Evolutionary conservation across 2,329 filamentous ascomycete species (phyloP).

Genomic region (Cercospora zeina): DNA sequence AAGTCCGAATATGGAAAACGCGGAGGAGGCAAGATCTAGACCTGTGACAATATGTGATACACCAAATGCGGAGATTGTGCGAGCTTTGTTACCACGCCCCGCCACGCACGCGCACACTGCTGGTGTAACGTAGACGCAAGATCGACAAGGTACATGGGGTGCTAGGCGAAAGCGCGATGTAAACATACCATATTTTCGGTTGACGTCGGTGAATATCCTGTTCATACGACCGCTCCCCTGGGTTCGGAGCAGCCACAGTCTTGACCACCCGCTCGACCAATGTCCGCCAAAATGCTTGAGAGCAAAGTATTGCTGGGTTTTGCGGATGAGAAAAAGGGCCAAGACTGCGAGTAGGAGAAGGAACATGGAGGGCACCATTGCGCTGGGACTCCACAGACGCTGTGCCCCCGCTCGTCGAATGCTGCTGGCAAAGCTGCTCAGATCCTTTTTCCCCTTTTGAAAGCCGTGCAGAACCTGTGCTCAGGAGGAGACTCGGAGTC

Average conservation of each 20-base stretch:
- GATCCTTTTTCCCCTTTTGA: background rate
- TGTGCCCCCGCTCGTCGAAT: background rate
- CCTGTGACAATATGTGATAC: background rate
- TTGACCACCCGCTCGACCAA: conserved; percentile 42
- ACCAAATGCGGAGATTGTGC: background rate
- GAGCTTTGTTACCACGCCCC: background rate
- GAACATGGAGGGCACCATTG: conserved; percentile 32
- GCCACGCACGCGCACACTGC: background rate
- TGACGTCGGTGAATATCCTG: conserved; percentile 42
- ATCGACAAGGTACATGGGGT: background rate
- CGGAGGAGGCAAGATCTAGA: background rate
- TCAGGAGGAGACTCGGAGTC: background rate
- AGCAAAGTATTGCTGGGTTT: conserved; percentile 37
- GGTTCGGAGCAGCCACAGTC: conserved; percentile 43
- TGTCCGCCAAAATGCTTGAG: conserved; percentile 44
- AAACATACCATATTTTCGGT: conserved; percentile 41
- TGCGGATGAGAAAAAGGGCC: conserved; percentile 33
- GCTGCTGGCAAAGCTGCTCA: background rate
- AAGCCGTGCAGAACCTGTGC: background rate
- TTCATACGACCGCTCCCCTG: conserved; percentile 44
- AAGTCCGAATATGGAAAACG: background rate
- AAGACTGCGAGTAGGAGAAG: conserved; percentile 32
- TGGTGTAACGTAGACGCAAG: background rate
- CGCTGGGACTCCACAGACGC: background rate
- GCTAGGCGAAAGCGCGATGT: background rate